Conservation (phyloP, 2,329 filamentous ascomycete genomes). For the Microdochium paspali region DNA sequence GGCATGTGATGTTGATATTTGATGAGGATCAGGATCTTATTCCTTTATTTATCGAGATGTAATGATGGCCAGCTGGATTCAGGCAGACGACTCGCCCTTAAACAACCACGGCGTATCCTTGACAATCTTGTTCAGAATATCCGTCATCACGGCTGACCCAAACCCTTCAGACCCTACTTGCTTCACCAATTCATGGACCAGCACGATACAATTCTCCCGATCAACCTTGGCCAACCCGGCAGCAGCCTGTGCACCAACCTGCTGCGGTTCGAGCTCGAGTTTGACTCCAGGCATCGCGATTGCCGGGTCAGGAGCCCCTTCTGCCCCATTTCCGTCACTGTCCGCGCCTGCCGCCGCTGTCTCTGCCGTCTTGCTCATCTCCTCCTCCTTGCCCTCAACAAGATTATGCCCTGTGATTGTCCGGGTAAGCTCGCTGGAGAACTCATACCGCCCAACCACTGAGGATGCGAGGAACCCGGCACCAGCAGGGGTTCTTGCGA, state of each 20-base stretch:
- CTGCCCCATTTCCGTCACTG: neutral
- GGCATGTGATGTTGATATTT: no score
- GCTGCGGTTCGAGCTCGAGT: conserved; percentile 33
- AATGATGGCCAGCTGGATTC: neutral
- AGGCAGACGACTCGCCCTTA: neutral
- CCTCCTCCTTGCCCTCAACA: conserved; percentile 3
- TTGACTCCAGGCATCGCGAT: conserved; percentile 3
- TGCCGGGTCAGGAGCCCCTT: neutral
- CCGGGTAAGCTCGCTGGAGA: conserved; percentile 33
- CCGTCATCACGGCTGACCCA: neutral
- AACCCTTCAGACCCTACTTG: conserved; percentile 23
- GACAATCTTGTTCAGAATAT: conserved; percentile 21
- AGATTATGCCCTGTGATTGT: conserved; percentile 34
- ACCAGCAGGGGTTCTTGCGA: conserved; percentile 44
- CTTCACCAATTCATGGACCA: conserved; percentile 45
- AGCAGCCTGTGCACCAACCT: conserved; percentile 30
- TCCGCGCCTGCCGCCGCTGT: neutral
- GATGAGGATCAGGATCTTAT: neutral
- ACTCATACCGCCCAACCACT: conserved; percentile 12
- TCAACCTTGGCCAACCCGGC: conserved; percentile 41
- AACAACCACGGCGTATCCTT: conserved; percentile 34
- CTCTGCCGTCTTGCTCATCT: neutral
- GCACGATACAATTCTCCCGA: conserved; percentile 51
- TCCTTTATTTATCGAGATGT: neutral
- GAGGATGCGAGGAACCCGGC: conserved; percentile 22